phyloP scores from a whole-genome alignment of 768 basidiomycete species.

The Rhodotorula sphaerocarpa region DNA sequence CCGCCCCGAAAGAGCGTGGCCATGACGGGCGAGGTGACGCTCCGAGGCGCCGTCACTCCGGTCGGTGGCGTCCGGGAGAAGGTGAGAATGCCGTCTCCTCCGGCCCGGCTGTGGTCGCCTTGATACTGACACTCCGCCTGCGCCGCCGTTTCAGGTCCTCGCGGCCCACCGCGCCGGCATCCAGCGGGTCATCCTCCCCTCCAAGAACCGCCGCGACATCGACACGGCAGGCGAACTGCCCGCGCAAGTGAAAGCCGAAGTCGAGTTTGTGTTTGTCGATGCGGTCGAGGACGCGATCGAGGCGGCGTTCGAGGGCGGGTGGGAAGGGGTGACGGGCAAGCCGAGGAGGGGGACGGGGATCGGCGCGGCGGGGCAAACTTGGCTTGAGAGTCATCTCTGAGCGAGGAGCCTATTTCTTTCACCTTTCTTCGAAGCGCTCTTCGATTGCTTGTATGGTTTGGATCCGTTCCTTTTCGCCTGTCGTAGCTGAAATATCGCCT shows the following conservation, averaged over 20 bases:
- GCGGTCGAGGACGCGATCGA: conserved; percentile 72
- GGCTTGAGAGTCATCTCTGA: too few species aligned
- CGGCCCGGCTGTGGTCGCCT: background rate
- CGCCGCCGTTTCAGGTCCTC: conserved; percentile 50
- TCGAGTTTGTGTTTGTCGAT: conserved; percentile 73
- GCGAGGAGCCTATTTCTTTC: background rate
- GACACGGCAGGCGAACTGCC: conserved; percentile 63
- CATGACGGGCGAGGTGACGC: conserved; percentile 90
- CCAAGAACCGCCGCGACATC: conserved; percentile 76
- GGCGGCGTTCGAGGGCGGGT: conserved; percentile 56
- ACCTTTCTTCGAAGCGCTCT: too few species aligned
- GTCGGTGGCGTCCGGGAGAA: conserved; percentile 41
- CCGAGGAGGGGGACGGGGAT: too few species aligned
- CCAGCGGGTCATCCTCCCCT: conserved; percentile 73
- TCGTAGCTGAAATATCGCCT: too few species aligned
- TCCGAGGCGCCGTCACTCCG: conserved; percentile 69
- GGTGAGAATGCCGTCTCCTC: conserved; percentile 11
- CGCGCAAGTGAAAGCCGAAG: conserved; percentile 59
- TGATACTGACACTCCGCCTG: background rate
- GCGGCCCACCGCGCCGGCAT: conserved; percentile 82
- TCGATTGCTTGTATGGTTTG: too few species aligned
- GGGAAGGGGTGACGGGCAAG: background rate
- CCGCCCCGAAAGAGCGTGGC: conserved; percentile 44
- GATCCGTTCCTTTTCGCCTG: too few species aligned
- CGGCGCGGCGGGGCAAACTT: too few species aligned